Evolutionary conservation across 768 basidiomycete genomes (phyloP).

Genomic region (Kwoniella botswanensis): DNA sequence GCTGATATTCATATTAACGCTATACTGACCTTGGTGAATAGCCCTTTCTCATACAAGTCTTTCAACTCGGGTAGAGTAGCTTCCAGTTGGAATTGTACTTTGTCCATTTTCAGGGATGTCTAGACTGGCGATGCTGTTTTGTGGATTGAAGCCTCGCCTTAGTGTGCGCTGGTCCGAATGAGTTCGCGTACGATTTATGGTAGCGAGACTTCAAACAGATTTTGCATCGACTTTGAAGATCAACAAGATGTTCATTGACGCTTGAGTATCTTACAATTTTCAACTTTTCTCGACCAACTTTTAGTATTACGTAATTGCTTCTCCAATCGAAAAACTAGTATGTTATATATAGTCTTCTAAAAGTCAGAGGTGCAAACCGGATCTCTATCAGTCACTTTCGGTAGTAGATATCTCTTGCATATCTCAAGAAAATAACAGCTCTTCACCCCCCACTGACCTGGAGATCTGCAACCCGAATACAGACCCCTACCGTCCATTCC

Average conservation of each 20-base stretch:
- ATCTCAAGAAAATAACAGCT: no score
- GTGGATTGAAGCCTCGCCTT: background rate
- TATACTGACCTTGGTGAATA: slow-evolving; percentile 75
- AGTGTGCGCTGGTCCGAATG: background rate
- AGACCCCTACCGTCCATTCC: no score
- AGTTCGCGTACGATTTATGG: background rate
- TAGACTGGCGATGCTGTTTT: background rate
- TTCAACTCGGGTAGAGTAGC: slow-evolving; percentile 97
- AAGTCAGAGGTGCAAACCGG: background rate
- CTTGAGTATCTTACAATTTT: background rate
- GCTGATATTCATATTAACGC: no score
- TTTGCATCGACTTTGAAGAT: no score
- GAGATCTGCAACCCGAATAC: no score
- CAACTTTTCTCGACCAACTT: background rate
- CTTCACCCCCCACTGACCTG: no score
- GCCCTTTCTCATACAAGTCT: slow-evolving; percentile 79
- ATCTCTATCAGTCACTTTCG: background rate
- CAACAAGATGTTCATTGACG: no score
- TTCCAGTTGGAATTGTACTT: slow-evolving; percentile 92
- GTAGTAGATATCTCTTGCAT: no score
- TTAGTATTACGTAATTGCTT: background rate
- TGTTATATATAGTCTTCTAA: no score
- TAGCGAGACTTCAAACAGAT: no score
- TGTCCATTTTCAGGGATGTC: slow-evolving; percentile 69
- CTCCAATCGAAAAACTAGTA: background rate